These are phyloP conservation scores for Fraxinus albicans DNA, from an alignment of 305 asterid genomes.

Conservation along the genomic window DNA sequence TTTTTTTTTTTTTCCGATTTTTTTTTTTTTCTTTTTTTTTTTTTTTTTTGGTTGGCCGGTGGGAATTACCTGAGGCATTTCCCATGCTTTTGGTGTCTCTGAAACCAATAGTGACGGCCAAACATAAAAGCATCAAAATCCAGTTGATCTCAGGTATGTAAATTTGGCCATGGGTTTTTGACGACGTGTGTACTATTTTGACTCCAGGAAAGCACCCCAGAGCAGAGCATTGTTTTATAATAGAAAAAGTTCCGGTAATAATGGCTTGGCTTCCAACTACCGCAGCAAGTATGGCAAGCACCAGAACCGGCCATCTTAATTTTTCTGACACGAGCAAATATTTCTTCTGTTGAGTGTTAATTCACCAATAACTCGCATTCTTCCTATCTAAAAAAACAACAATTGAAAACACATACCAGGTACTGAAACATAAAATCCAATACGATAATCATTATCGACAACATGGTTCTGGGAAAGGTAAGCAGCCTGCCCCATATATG, in stretches of 20 bases:
- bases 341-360: constrained; percentile 7
- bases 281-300: constrained; percentile 63
- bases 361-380: neutral
- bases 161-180: constrained; percentile 54
- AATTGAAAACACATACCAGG: constrained; percentile 43
- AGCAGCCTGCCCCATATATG: constrained; percentile 79
- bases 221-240: constrained; percentile 62
- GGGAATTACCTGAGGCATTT: constrained; percentile 53
- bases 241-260: constrained; percentile 61
- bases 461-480: constrained; percentile 59
- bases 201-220: constrained; percentile 62
- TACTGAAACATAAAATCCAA: constrained; percentile 64
- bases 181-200: constrained; percentile 54
- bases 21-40: too few species aligned
- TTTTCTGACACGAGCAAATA: constrained; percentile 35
- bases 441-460: constrained; percentile 30
- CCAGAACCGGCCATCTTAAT: constrained; percentile 60
- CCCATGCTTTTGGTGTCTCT: constrained; percentile 56
- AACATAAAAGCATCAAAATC: constrained; percentile 55
- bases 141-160: constrained; percentile 61
- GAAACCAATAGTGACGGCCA: constrained; percentile 61
- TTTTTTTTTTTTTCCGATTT: neutral
- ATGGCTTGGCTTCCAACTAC: constrained; percentile 69
- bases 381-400: neutral
- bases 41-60: neutral